Evolutionary conservation across 1,139 yeast genomes (phyloP), one percentile per base, ranked within the genome.

Genomic region (Blastobotrys buckinghamii): DNA sequence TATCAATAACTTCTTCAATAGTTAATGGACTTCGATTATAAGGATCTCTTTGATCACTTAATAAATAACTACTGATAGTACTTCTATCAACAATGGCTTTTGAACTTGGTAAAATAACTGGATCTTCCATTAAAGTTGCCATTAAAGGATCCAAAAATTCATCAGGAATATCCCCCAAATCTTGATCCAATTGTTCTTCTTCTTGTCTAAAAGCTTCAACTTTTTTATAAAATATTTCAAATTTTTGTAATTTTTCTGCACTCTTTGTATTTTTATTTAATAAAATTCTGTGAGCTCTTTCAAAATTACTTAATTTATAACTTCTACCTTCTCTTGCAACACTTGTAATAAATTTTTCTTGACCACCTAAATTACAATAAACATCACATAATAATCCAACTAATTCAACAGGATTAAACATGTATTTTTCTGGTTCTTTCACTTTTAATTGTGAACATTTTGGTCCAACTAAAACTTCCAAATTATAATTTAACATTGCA

Each of bases 31-130:
- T 76, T 68, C 99, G 80, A 67, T 92, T 94, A 69, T 94, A 94
- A 12, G 99, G 99, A 71, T 94, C 99, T 0, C 96, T 90, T 1
- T 96, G 79, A 69, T 92, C 97, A 70, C 92, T 86, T 64, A 94
- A 76, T 54, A 94, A 73, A 73, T 94, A 98, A 1, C 96, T 88
- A 64, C 89, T 90, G 60, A 94, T 86, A 1, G 97, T 94, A 20
- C 94, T 77, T 61, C 95, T 73, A 64, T 94, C 99, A 58, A 94
- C 86, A 47, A 82, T 80, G 15, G 90, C 78, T 59, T 79, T 83
- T 1, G 96, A 87, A 6, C 86, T 74, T 6, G 99, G 99, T 59
- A 94, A 75, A 22, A 78, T 82, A 3, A 94, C 98, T 0, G 99
- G 99, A 64, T 94, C 95, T 58, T 82, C 86, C 98, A 94, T 94